Evolutionary conservation across 2,329 filamentous ascomycete species (phyloP).

Genomic region (Fusarium sp.): DNA sequence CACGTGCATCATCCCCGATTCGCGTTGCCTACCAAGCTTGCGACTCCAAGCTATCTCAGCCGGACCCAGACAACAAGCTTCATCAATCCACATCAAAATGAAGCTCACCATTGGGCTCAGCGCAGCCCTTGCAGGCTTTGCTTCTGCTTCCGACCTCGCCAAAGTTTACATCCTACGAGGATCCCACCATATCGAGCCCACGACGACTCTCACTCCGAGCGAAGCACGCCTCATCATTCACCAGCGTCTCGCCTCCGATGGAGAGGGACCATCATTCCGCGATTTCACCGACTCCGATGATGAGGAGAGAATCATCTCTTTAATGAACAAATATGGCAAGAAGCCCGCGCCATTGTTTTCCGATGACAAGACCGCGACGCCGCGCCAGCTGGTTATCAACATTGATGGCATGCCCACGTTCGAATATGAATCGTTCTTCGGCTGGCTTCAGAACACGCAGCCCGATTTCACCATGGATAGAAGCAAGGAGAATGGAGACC

Average conservation of each 20-base stretch:
- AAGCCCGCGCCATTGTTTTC: slow-evolving; percentile 62
- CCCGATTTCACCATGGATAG: slow-evolving; percentile 63
- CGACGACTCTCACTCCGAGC: slow-evolving; percentile 61
- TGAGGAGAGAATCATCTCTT: slow-evolving; percentile 61
- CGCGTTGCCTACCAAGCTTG: slow-evolving; percentile 44
- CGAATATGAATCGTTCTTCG: slow-evolving; percentile 57
- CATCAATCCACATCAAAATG: slow-evolving; percentile 53
- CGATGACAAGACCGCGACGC: slow-evolving; percentile 46
- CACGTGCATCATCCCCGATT: slow-evolving; percentile 43
- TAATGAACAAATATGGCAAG: slow-evolving; percentile 71
- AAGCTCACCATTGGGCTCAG: slow-evolving; percentile 56
- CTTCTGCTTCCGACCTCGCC: slow-evolving; percentile 56
- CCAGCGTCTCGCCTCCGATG: slow-evolving; percentile 63
- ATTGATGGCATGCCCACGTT: slow-evolving; percentile 65
- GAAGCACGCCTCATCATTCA: slow-evolving; percentile 69
- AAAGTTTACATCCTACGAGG: slow-evolving; percentile 65
- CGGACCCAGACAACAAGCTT: slow-evolving; percentile 46
- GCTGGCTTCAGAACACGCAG: slow-evolving; percentile 50
- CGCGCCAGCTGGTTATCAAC: slow-evolving; percentile 68
- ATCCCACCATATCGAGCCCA: slow-evolving; percentile 45
- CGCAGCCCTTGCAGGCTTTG: slow-evolving; percentile 53
- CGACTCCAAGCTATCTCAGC: slow-evolving; percentile 50
- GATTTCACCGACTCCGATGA: slow-evolving; percentile 57
- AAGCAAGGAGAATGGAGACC: slow-evolving; percentile 56
- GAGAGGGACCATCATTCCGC: slow-evolving; percentile 60